These are phyloP conservation scores for Chrysanthemum lavandulifolium DNA, from an alignment of 129 eudicot genomes.

Conservation along the genomic window DNA sequence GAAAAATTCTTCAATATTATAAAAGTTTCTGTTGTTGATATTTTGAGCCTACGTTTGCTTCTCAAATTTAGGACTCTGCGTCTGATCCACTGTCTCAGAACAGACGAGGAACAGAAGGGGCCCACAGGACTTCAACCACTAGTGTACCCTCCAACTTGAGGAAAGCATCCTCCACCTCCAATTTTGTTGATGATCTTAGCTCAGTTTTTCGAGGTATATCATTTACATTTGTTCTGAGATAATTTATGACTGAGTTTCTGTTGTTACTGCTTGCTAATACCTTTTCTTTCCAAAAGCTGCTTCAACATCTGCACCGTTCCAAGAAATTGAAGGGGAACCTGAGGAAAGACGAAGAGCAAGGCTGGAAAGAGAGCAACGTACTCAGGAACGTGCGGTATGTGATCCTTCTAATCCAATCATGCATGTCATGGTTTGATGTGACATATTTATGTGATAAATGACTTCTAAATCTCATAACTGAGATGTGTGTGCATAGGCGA, in stretches of 20 bases:
- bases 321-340: slow-evolving; percentile 13
- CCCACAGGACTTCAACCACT: slow-evolving; percentile 46
- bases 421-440: background rate
- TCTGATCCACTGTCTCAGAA: slow-evolving; percentile 50
- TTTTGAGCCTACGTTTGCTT: background rate
- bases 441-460: background rate
- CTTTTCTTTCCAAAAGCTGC: slow-evolving; percentile 1
- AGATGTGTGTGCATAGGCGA: slow-evolving; percentile 3
- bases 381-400: slow-evolving; percentile 15
- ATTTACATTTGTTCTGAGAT: background rate
- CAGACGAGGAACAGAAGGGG: slow-evolving; percentile 59
- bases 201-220: slow-evolving; percentile 78
- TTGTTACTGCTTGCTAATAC: background rate
- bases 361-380: slow-evolving; percentile 5
- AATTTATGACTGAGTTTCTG: background rate
- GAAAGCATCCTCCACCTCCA: slow-evolving; percentile 78
- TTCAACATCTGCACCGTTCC: background rate
- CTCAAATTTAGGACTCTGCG: background rate
- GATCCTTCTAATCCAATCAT: background rate
- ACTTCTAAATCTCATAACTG: background rate
- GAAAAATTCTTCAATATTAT: background rate
- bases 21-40: no score
- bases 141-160: slow-evolving; percentile 64
- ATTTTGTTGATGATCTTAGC: slow-evolving; percentile 85
- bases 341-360: slow-evolving; percentile 14